Percentiles rank a stretch among this genome's conserved stretches.
Evolutionary conservation across 169 alveolate species (phyloP).

Genomic region (Theileria orientalis): DNA sequence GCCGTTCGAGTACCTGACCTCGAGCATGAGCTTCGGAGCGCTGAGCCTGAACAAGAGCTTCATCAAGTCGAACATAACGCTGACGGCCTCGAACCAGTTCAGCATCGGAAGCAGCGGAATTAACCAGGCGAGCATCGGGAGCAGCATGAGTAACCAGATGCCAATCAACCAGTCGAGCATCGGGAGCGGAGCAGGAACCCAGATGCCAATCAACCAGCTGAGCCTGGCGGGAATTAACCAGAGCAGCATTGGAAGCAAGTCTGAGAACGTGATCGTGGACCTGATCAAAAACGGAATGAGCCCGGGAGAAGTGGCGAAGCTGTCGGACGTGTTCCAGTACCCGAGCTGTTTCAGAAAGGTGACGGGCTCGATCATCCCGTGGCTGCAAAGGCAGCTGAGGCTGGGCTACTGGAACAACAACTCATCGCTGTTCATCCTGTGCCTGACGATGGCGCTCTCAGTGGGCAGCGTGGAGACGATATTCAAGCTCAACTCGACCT

Average conservation of each 20-base stretch:
- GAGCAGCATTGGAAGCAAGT: background rate
- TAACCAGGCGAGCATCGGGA: background rate
- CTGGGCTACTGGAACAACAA: slow-evolving; percentile 74
- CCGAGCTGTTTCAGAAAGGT: slow-evolving; percentile 64
- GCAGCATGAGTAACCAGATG: background rate
- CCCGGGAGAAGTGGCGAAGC: slow-evolving; percentile 70
- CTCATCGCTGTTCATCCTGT: slow-evolving; percentile 67
- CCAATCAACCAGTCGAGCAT: background rate
- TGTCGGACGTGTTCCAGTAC: slow-evolving; percentile 71
- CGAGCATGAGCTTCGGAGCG: background rate
- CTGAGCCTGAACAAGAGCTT: background rate
- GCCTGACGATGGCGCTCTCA: slow-evolving; percentile 73
- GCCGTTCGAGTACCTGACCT: background rate
- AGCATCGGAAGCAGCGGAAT: background rate
- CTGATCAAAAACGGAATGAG: slow-evolving; percentile 65
- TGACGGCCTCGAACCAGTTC: background rate
- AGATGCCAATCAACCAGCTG: too few species aligned
- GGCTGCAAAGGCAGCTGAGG: slow-evolving; percentile 61
- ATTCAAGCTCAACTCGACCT: slow-evolving; percentile 66
- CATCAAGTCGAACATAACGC: background rate
- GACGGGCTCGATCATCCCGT: slow-evolving; percentile 56
- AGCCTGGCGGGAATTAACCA: too few species aligned
- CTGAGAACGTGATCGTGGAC: slow-evolving; percentile 35
- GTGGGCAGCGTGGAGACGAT: slow-evolving; percentile 77
- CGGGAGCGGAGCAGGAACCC: background rate